These are phyloP conservation scores for Medicago ruthenica DNA, from an alignment of 306 rosid species.

Conservation along the genomic window DNA sequence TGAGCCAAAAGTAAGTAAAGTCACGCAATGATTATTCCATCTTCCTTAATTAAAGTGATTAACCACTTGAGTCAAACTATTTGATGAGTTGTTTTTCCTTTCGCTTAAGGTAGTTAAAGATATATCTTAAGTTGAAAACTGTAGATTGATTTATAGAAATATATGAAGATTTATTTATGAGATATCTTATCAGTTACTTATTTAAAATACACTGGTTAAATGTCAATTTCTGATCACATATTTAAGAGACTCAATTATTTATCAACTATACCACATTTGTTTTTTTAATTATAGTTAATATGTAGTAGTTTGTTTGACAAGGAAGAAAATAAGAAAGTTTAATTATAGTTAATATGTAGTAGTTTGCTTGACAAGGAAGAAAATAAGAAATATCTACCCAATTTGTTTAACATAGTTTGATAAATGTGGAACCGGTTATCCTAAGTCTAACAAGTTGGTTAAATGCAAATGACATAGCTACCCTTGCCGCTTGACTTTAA, in stretches of 20 bases:
- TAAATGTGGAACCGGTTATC: constrained; percentile 44
- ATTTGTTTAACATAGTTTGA: constrained; percentile 19
- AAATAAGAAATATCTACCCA: not conserved
- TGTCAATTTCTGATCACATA: not conserved
- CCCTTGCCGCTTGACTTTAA: constrained; percentile 60
- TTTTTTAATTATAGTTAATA: not conserved
- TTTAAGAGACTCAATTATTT: not conserved
- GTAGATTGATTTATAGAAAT: not conserved
- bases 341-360: not conserved
- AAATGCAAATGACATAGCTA: constrained; percentile 47
- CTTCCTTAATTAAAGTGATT: too few relatives aligned
- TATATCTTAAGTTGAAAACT: not conserved
- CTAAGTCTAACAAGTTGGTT: constrained; percentile 52
- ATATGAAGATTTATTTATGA: not conserved
- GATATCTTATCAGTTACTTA: too few relatives aligned
- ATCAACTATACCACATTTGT: not conserved
- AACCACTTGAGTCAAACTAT: too few relatives aligned
- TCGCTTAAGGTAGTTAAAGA: not conserved
- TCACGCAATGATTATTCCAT: too few relatives aligned
- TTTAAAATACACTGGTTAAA: too few relatives aligned
- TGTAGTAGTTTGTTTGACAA: constrained; percentile 38
- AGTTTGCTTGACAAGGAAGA: constrained; percentile 43
- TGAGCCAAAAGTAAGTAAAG: too few relatives aligned
- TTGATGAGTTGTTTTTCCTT: too few relatives aligned
- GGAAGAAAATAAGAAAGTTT: constrained; percentile 22